These are phyloP conservation scores for Hibiscus mutabilis DNA, from an alignment of 345 rosid species.

Conservation along the genomic window DNA sequence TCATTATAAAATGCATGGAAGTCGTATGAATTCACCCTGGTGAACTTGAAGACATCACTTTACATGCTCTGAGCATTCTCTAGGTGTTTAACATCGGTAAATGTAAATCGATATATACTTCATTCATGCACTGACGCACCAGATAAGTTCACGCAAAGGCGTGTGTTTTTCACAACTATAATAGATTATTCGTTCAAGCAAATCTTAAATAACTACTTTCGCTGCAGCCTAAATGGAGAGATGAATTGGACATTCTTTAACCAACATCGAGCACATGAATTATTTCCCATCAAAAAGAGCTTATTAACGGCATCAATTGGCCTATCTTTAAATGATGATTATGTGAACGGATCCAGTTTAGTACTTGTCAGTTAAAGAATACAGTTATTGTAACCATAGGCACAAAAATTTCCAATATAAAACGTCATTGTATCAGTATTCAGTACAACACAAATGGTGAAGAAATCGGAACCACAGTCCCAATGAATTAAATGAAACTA, in stretches of 20 bases:
- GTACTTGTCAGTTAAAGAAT: neutral
- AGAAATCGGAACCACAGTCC: neutral
- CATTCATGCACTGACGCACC: too few relatives aligned
- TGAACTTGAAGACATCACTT: too few relatives aligned
- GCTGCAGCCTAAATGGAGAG: neutral
- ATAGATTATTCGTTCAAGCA: neutral
- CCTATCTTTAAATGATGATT: neutral
- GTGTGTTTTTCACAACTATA: neutral
- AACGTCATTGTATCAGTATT: constrained; percentile 2
- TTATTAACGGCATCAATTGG: neutral
- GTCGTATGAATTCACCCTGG: too few relatives aligned
- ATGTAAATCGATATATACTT: too few relatives aligned
- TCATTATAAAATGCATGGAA: too few relatives aligned
- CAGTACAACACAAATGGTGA: neutral
- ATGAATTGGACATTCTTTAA: neutral
- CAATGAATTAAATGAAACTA: constrained; percentile 24
- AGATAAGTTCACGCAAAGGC: neutral
- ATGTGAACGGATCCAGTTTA: neutral
- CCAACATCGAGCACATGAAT: neutral
- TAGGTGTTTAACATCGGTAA: too few relatives aligned
- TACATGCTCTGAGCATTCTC: too few relatives aligned
- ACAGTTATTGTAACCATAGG: neutral
- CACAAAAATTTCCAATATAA: neutral
- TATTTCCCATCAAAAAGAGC: neutral
- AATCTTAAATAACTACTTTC: neutral